Percentiles rank a stretch among this genome's conserved stretches.
Evolutionary conservation across 768 basidiomycete species (phyloP).

Genomic region (Kwoniella dejecticola): DNA sequence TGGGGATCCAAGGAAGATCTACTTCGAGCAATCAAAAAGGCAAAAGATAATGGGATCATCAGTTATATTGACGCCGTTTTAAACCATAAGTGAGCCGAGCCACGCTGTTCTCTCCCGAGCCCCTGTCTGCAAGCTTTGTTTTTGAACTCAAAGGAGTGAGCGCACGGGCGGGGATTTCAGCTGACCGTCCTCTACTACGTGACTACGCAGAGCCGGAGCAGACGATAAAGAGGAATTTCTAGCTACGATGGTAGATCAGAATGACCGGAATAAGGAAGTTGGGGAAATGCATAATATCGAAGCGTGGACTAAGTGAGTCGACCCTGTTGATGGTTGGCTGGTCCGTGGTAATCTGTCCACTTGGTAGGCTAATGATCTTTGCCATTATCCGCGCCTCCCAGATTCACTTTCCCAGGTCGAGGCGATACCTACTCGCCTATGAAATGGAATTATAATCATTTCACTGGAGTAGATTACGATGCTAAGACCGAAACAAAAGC

Average conservation of each 20-base stretch:
- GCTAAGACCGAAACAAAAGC: constrained; percentile 63
- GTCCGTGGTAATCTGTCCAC: not conserved
- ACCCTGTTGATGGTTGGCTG: not conserved
- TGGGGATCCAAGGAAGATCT: constrained; percentile 88
- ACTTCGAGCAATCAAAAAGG: constrained; percentile 67
- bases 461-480: constrained; percentile 81
- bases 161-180: too few species aligned
- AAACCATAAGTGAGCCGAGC: constrained; percentile 65
- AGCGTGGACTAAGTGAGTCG: constrained; percentile 60
- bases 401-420: constrained; percentile 78
- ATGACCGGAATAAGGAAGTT: constrained; percentile 67
- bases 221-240: constrained; percentile 71
- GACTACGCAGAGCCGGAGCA: constrained; percentile 66
- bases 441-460: constrained; percentile 61
- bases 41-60: constrained; percentile 69
- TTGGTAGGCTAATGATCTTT: too few species aligned
- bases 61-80: constrained; percentile 84
- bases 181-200: not conserved
- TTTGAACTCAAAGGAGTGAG: too few species aligned
- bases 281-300: constrained; percentile 69
- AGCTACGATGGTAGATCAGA: constrained; percentile 70
- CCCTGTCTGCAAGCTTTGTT: too few species aligned
- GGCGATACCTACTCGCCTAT: constrained; percentile 60
- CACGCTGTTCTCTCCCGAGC: too few species aligned
- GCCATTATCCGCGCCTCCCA: too few species aligned